A percentile compares a stretch with the other conserved stretches of the same genome.
Evolutionary conservation across 1,284 basidiomycete species (phyloP).

Genomic region (Rhodotorula sp.): DNA sequence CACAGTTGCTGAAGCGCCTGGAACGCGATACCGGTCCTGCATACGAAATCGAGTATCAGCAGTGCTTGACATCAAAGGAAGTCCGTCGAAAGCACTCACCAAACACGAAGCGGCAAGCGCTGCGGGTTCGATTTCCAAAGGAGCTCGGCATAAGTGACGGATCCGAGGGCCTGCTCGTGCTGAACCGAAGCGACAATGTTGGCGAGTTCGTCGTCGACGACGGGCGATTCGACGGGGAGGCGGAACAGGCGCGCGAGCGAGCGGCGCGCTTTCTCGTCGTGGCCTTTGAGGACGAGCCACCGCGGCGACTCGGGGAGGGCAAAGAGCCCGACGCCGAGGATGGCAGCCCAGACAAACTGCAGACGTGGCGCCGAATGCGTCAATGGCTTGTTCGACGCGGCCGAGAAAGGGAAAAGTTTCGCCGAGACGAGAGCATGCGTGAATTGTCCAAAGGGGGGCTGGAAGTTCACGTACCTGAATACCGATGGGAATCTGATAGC

Average conservation of each 20-base stretch:
- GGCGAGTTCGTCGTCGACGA: constrained; percentile 41
- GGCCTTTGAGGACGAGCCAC: constrained; percentile 64
- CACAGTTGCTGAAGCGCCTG: constrained; percentile 64
- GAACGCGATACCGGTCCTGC: constrained; percentile 45
- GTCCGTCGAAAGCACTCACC: not conserved
- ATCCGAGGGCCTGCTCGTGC: constrained; percentile 46
- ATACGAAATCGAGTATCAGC: not conserved
- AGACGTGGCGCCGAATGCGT: too few species aligned
- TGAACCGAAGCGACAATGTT: constrained; percentile 39
- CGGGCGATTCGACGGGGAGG: constrained; percentile 30
- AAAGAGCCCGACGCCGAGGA: constrained; percentile 60
- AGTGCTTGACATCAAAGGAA: too few species aligned
- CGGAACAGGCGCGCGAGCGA: constrained; percentile 50
- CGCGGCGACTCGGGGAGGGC: constrained; percentile 68
- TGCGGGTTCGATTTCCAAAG: constrained; percentile 39
- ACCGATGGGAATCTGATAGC: constrained; percentile 70
- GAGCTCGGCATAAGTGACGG: constrained; percentile 47
- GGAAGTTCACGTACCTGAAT: not conserved
- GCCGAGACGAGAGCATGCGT: too few species aligned
- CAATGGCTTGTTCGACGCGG: too few species aligned
- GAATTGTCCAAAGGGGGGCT: too few species aligned
- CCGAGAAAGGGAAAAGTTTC: too few species aligned
- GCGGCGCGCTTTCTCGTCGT: constrained; percentile 64
- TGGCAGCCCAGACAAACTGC: constrained; percentile 57
- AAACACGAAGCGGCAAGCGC: constrained; percentile 42